Conservation (phyloP, 441 rosid species). For the Manihot esculenta region DNA sequence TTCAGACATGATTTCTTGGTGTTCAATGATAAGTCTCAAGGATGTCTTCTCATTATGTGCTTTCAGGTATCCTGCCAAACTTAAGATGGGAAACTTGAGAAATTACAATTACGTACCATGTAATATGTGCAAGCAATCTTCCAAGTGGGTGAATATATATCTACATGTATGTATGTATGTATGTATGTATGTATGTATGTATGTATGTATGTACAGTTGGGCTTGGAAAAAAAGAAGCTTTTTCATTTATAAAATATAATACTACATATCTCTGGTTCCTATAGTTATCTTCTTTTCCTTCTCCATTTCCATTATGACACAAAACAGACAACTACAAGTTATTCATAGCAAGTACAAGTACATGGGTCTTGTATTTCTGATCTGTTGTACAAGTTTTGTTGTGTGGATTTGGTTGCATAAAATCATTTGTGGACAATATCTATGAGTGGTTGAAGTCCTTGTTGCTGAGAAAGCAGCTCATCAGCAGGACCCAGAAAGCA, state of each 20-base stretch:
- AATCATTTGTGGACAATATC: too few species aligned
- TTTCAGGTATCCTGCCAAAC: slow-evolving; percentile 22
- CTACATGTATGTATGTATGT: neutral
- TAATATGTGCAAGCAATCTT: neutral
- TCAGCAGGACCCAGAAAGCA: too few species aligned
- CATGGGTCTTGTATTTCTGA: too few species aligned
- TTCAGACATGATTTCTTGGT: neutral
- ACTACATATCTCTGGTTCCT: neutral
- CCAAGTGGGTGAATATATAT: neutral
- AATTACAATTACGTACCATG: slow-evolving; percentile 1
- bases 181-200: slow-evolving; percentile 9
- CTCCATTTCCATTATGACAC: neutral
- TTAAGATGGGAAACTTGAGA: neutral
- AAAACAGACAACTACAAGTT: too few species aligned
- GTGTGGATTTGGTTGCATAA: too few species aligned
- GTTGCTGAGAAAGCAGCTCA: too few species aligned
- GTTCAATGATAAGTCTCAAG: neutral
- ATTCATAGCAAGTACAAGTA: too few species aligned
- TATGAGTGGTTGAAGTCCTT: too few species aligned
- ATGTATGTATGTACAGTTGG: slow-evolving; percentile 20
- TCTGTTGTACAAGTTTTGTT: too few species aligned
- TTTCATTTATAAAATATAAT: slow-evolving; percentile 5
- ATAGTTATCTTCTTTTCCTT: neutral
- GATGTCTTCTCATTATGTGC: neutral
- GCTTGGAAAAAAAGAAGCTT: slow-evolving; percentile 9